phyloP scores from a whole-genome alignment of 306 rosid genomes.

The Quercus agrifolia region DNA sequence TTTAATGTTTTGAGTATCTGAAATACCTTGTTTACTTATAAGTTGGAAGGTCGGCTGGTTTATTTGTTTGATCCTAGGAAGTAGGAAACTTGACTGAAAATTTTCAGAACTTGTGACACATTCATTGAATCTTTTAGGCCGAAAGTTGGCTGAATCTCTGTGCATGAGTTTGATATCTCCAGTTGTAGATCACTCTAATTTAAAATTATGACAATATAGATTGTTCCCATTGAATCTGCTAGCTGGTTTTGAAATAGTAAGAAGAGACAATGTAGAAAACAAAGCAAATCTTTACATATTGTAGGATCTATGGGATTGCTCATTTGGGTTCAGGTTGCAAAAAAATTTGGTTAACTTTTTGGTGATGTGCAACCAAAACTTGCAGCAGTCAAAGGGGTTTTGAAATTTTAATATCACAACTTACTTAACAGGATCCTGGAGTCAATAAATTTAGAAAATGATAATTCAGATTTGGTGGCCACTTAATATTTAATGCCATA shows the following conservation, averaged over 20 bases:
- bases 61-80: constrained; percentile 3
- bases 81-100: neutral
- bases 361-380: neutral
- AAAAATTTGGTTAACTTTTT: neutral
- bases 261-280: neutral
- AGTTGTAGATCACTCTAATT: neutral
- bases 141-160: neutral
- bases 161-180: neutral
- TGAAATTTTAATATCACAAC: neutral
- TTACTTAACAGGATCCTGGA: neutral
- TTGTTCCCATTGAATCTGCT: constrained; percentile 3
- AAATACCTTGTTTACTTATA: no score
- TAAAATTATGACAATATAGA: neutral
- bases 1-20: neutral
- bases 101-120: neutral
- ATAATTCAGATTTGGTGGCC: neutral
- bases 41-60: neutral
- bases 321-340: neutral
- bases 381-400: neutral
- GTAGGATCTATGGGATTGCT: neutral
- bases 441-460: neutral
- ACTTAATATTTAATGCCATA: neutral
- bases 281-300: neutral
- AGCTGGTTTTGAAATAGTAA: neutral
- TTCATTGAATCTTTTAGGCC: neutral